Percentiles rank a stretch among this genome's conserved stretches.
Conservation (phyloP, 495 filamentous ascomycete genomes). For the Parmelia sp. region DNA sequence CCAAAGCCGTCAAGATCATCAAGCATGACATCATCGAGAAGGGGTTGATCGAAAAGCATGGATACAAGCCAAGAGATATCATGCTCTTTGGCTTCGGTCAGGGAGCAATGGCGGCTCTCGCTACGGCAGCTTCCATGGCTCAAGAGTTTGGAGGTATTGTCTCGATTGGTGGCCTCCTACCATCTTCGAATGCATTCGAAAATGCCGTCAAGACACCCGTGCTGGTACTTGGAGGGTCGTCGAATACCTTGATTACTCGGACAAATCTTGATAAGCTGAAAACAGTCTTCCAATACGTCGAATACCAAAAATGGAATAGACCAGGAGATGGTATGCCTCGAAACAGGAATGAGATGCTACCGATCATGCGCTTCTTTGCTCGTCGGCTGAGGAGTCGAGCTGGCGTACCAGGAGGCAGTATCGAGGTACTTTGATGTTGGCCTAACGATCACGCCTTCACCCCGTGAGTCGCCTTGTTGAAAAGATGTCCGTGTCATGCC, state of each 20-base stretch:
- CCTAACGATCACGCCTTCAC: not conserved
- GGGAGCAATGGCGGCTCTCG: slow-evolving; percentile 73
- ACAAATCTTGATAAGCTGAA: slow-evolving; percentile 56
- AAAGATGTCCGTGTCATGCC: not conserved
- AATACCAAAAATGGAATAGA: slow-evolving; percentile 68
- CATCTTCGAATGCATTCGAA: slow-evolving; percentile 39
- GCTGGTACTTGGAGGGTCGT: slow-evolving; percentile 61
- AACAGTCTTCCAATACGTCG: slow-evolving; percentile 62
- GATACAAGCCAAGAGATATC: slow-evolving; percentile 62
- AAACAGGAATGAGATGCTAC: slow-evolving; percentile 79
- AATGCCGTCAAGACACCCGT: slow-evolving; percentile 65
- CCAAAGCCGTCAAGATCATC: slow-evolving; percentile 45
- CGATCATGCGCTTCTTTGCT: slow-evolving; percentile 90
- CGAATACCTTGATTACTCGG: slow-evolving; percentile 55
- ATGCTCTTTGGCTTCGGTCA: slow-evolving; percentile 82
- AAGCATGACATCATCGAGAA: slow-evolving; percentile 52
- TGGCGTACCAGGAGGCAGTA: slow-evolving; percentile 54
- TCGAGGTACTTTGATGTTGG: slow-evolving; percentile 40
- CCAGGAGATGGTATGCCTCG: slow-evolving; percentile 75
- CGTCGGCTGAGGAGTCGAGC: slow-evolving; percentile 60
- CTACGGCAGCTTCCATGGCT: slow-evolving; percentile 37
- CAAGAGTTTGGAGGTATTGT: slow-evolving; percentile 55
- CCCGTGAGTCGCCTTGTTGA: not conserved
- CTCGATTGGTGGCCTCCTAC: slow-evolving; percentile 68
- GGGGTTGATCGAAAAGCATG: slow-evolving; percentile 59